Evolutionary conservation across 352 stramenopile species (phyloP), one percentile per base, ranked within the genome.

Genomic region (Globisporangium camurandrum): DNA sequence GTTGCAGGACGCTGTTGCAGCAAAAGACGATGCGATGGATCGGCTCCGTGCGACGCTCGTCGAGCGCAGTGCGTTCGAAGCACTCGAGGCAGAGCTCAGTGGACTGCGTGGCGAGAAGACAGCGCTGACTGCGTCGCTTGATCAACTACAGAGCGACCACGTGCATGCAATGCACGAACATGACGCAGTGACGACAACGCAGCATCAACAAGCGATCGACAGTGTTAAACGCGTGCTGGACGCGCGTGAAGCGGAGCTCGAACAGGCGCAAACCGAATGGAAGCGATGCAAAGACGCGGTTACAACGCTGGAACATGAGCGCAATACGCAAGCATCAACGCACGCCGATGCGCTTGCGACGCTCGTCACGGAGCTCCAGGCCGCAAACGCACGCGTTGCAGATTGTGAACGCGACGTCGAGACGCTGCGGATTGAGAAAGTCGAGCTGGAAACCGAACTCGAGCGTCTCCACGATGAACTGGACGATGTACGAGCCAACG

Each of bases 21-120:
- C 68, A 26, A 78, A 81, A 51, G 74, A 90, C 48, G 54, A 67
- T 3, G 60, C 70, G 4, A 70, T 84, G 51, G 40, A 46, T 12
- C 56, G 66, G 12, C 43, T 87, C 0, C 60, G 61, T 4, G 61
- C 75, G 8, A 71, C 54, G 36, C 54, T 84, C n/a, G 62, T 71
- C 10, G 69, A 80, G 8, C 74, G 69, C 39, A 71, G 68, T 20
- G 66, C 80, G 44, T 48, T 88, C 0, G 61, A 69, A 1, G 70
- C 55, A 14, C 44, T 90, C 1, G 61, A 75, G 36, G 64, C 69
- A 28, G 59, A 76, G 38, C 43, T 88, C 44, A 22, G 40, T 26
- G 47, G 56, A 0, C 42, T 86, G 0, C 70, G 64, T 46, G 59
- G 71, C 27, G 71, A 88, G 34, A 85, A 86, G 46, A 68, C 67